phyloP scores from a whole-genome alignment of 257 asterid species.

The Solanum chmielewskii region DNA sequence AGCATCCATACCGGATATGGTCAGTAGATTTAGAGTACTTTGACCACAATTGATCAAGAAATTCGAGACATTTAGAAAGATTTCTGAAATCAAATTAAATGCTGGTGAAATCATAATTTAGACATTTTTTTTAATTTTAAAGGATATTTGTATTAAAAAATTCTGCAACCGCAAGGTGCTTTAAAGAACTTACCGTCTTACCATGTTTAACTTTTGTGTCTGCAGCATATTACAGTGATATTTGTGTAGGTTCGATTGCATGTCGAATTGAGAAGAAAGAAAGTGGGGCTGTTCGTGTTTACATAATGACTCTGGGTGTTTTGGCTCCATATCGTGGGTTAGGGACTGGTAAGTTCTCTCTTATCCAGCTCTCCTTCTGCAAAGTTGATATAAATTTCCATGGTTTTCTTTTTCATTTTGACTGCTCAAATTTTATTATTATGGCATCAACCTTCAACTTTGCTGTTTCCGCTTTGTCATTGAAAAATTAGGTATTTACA shows the following conservation, averaged over 20 bases:
- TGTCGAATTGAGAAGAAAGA: constrained; percentile 98
- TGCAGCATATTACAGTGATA: constrained; percentile 89
- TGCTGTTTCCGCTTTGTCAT: not conserved
- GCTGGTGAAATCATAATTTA: not conserved
- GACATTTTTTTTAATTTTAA: not conserved
- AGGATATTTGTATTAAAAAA: not conserved
- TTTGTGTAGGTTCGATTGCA: constrained; percentile 95
- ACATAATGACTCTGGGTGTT: constrained; percentile 82
- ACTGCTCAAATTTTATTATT: not conserved
- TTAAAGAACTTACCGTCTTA: not conserved
- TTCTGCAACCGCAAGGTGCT: not conserved
- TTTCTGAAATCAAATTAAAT: not conserved
- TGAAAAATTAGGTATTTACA: not conserved
- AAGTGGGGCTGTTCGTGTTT: constrained; percentile 63
- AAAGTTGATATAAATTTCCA: not conserved
- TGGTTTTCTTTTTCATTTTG: not conserved
- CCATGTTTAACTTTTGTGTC: not conserved
- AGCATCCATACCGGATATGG: not conserved
- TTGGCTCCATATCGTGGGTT: constrained; percentile 49
- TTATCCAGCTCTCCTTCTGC: not conserved
- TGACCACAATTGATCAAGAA: not conserved
- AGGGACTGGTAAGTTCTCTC: constrained; percentile 31
- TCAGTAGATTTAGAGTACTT: not conserved
- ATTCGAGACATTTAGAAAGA: not conserved
- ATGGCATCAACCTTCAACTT: not conserved